Evolutionary conservation across 169 alveolate genomes (phyloP).

Genomic region (Perkinsus marinus): DNA sequence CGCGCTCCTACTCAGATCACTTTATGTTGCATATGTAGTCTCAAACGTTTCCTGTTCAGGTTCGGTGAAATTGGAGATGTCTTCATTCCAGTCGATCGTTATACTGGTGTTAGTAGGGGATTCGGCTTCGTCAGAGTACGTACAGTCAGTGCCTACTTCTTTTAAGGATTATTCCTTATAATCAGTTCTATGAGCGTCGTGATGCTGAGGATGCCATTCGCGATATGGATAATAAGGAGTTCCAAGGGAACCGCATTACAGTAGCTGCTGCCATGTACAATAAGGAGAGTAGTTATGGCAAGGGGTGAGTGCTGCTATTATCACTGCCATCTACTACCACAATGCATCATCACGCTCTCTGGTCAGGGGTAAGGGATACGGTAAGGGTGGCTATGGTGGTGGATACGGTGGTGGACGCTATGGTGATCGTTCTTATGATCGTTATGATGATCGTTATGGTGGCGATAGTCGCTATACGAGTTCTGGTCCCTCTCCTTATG

Average conservation of each 20-base stretch:
- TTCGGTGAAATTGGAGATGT: neutral
- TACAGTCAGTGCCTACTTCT: neutral
- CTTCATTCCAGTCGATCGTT: neutral
- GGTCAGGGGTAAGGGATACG: neutral
- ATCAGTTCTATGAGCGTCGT: neutral
- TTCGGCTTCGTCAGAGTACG: neutral
- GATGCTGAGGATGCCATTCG: neutral
- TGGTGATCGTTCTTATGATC: neutral
- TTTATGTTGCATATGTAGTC: too few species aligned
- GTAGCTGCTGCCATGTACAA: neutral
- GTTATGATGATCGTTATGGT: neutral
- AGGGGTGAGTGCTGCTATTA: neutral
- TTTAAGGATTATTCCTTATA: neutral
- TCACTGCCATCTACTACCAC: neutral
- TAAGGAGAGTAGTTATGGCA: neutral
- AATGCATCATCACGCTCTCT: neutral
- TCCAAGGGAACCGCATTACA: neutral
- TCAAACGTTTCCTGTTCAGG: neutral
- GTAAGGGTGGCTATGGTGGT: neutral
- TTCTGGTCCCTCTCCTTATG: neutral
- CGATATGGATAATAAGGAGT: neutral
- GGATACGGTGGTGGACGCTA: neutral
- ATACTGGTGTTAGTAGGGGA: neutral
- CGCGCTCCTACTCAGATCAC: too few species aligned
- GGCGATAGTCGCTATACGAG: too few species aligned